phyloP scores from a whole-genome alignment of 352 stramenopile genomes.

The Phytophthora megakarya region DNA sequence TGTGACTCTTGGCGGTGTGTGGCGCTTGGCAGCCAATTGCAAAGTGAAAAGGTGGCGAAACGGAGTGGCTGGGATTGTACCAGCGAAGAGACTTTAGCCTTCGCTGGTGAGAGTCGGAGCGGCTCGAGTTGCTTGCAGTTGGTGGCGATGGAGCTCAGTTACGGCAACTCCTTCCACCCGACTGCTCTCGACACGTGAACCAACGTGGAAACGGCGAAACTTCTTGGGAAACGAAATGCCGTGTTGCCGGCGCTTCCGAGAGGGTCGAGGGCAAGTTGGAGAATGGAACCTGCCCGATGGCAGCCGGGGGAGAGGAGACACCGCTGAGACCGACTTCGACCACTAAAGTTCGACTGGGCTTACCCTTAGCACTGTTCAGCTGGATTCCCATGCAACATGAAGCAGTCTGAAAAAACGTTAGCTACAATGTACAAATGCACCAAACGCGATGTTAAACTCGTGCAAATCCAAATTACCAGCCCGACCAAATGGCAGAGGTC shows the following conservation, averaged over 20 bases:
- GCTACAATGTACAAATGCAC: constrained; percentile 13
- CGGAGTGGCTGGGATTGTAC: constrained; percentile 35
- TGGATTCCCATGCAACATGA: constrained; percentile 28
- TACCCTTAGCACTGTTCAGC: constrained; percentile 33
- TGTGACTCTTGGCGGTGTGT: constrained; percentile 23
- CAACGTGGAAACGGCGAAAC: constrained; percentile 18
- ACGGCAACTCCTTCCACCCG: constrained; percentile 16
- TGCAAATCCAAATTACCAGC: constrained; percentile 14
- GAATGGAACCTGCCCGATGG: constrained; percentile 24
- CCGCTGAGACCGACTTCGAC: constrained; percentile 22
- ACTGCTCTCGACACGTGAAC: constrained; percentile 8
- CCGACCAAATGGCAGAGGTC: constrained; percentile 34
- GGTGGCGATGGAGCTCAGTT: constrained; percentile 24
- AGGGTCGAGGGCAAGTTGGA: constrained; percentile 25
- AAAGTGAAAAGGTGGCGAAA: constrained; percentile 20
- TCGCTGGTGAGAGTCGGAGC: constrained; percentile 36
- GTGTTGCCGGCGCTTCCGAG: constrained; percentile 7
- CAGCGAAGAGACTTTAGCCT: constrained; percentile 30
- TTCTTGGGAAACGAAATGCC: constrained; percentile 13
- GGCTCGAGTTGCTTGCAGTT: constrained; percentile 27
- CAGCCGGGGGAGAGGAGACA: constrained; percentile 7
- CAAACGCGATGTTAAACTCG: constrained; percentile 17
- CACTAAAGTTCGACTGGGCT: constrained; percentile 36
- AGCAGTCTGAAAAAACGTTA: constrained; percentile 27
- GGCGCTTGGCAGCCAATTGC: constrained; percentile 38